These are phyloP conservation scores for Saccharomycopsis sp. DNA, from an alignment of 805 yeast species.

Conservation along the genomic window DNA sequence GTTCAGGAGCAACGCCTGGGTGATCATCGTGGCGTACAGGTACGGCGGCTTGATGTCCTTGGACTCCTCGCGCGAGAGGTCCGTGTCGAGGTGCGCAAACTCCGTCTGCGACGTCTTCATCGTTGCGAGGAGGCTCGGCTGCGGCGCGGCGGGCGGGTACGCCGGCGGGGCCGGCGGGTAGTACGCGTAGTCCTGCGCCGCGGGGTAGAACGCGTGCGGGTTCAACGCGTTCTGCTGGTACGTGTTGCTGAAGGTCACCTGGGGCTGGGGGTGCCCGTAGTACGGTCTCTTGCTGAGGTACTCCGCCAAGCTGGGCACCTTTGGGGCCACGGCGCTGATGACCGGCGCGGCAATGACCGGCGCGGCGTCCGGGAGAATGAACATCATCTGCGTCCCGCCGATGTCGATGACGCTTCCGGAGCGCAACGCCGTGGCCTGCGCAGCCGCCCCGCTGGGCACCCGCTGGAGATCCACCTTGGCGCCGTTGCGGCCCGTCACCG, in stretches of 20 bases:
- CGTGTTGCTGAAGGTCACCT: slow-evolving; percentile 17
- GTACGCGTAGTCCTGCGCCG: slow-evolving; percentile 14
- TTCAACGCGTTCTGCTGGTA: slow-evolving; percentile 26
- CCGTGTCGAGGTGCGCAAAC: slow-evolving; percentile 33
- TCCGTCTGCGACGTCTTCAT: slow-evolving; percentile 13
- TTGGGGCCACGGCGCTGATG: slow-evolving; percentile 30
- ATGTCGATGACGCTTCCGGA: slow-evolving; percentile 92
- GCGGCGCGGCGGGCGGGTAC: slow-evolving; percentile 25
- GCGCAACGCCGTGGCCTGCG: slow-evolving; percentile 47
- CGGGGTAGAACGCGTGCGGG: slow-evolving; percentile 27
- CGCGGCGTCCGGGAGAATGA: slow-evolving; percentile 84
- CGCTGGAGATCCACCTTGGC: slow-evolving; percentile 73
- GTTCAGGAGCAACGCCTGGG: slow-evolving; percentile 89
- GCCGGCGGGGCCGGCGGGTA: slow-evolving; percentile 5
- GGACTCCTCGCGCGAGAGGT: slow-evolving; percentile 82
- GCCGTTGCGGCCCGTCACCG: slow-evolving; percentile 85
- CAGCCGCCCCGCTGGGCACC: slow-evolving; percentile 37
- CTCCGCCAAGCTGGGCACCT: slow-evolving; percentile 22
- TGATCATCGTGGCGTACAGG: slow-evolving; percentile 96
- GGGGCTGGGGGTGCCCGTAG: slow-evolving; percentile 9
- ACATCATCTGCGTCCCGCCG: slow-evolving; percentile 99
- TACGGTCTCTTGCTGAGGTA: slow-evolving; percentile 24
- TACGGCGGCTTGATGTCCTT: slow-evolving; percentile 95
- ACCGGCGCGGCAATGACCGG: slow-evolving; percentile 50
- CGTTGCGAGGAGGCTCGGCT: slow-evolving; percentile 5